Conservation (phyloP, 169 alveolate species). For the Cyclospora cayetanensis region DNA sequence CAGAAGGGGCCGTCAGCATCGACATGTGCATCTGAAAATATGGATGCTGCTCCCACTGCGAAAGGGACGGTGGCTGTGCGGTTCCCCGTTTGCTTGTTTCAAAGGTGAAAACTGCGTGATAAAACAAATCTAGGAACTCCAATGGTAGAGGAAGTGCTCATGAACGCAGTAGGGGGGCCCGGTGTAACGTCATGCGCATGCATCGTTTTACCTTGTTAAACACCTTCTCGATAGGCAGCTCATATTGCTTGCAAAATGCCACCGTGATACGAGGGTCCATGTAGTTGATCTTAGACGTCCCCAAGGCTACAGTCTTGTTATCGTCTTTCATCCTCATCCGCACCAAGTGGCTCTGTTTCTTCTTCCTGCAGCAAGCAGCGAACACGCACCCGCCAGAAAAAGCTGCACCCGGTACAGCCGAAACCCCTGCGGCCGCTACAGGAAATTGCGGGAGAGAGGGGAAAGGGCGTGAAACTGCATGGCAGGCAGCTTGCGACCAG, state of each 20-base stretch:
- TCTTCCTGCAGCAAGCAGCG: too few species aligned
- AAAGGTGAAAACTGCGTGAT: neutral
- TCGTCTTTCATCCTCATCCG: slow-evolving; percentile 92
- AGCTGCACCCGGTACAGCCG: too few species aligned
- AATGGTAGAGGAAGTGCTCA: neutral
- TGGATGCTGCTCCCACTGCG: too few species aligned
- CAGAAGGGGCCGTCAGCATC: too few species aligned
- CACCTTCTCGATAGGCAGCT: slow-evolving; percentile 97
- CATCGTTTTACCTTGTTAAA: slow-evolving; percentile 85
- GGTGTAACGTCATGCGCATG: neutral
- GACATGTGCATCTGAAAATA: too few species aligned
- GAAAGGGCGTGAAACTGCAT: neutral
- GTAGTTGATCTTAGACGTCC: slow-evolving; percentile 99
- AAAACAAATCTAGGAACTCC: neutral
- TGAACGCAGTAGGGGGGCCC: neutral
- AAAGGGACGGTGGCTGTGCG: too few species aligned
- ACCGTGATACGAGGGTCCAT: slow-evolving; percentile 99
- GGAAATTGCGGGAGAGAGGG: too few species aligned
- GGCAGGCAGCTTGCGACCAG: neutral
- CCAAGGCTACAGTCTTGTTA: slow-evolving; percentile 97
- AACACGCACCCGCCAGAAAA: too few species aligned
- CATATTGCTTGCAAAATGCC: slow-evolving; percentile 96
- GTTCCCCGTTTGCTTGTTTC: neutral
- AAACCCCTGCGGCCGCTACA: too few species aligned
- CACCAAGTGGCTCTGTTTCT: slow-evolving; percentile 20